These are phyloP conservation scores for Dispira simplex DNA, from an alignment of 192 early-diverging fungal species.

Conservation along the genomic window DNA sequence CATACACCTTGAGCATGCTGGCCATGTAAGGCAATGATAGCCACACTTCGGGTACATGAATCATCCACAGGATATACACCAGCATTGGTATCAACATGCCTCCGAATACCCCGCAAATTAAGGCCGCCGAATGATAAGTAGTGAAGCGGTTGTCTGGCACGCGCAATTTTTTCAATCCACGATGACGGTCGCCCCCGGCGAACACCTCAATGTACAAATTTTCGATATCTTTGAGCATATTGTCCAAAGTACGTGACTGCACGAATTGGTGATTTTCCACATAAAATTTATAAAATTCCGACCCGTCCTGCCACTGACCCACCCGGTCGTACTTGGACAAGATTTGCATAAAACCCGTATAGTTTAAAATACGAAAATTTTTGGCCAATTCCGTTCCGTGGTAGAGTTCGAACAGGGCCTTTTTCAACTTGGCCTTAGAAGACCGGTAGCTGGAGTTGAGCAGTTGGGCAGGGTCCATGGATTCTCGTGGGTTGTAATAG, in stretches of 20 bases:
- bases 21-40: slow-evolving; percentile 23
- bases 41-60: neutral
- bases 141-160: slow-evolving; percentile 21
- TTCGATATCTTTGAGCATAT: slow-evolving; percentile 44
- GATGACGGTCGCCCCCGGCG: slow-evolving; percentile 40
- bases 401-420: slow-evolving; percentile 54
- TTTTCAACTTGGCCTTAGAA: slow-evolving; percentile 35
- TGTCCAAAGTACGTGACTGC: slow-evolving; percentile 32
- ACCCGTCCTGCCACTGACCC: slow-evolving; percentile 25
- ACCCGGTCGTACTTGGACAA: slow-evolving; percentile 66
- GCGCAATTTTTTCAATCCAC: slow-evolving; percentile 48
- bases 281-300: slow-evolving; percentile 29
- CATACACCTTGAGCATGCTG: slow-evolving; percentile 44
- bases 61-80: neutral
- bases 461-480: neutral
- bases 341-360: slow-evolving; percentile 51
- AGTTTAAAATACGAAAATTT: slow-evolving; percentile 53
- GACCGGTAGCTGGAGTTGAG: slow-evolving; percentile 4
- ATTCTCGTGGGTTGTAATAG: neutral
- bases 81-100: slow-evolving; percentile 5
- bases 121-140: slow-evolving; percentile 1
- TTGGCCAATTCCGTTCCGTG: slow-evolving; percentile 51
- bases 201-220: slow-evolving; percentile 41
- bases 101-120: slow-evolving; percentile 1
- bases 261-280: slow-evolving; percentile 41